These are phyloP conservation scores for Gossypium arboreum DNA, from an alignment of 345 rosid genomes.

Conservation along the genomic window DNA sequence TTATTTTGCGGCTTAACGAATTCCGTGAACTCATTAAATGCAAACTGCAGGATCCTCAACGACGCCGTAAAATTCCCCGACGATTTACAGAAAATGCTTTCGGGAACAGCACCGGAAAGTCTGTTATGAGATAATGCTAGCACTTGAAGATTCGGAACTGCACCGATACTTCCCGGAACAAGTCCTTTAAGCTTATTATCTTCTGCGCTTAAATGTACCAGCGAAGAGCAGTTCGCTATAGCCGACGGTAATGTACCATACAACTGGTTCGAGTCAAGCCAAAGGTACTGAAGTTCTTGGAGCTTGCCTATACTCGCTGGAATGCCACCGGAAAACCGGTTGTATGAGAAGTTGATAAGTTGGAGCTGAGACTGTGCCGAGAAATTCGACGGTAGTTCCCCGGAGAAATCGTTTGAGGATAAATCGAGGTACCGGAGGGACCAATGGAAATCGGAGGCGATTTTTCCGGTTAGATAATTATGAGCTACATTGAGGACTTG, in stretches of 20 bases:
- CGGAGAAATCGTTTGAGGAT: slow-evolving; percentile 61
- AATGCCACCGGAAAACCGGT: slow-evolving; percentile 51
- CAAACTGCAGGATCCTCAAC: slow-evolving; percentile 48
- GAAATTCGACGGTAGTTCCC: slow-evolving; percentile 56
- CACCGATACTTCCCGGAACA: slow-evolving; percentile 60
- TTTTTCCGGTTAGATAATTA: slow-evolving; percentile 57
- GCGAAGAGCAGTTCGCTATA: slow-evolving; percentile 68
- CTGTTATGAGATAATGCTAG: slow-evolving; percentile 60
- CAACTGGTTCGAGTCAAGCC: slow-evolving; percentile 60
- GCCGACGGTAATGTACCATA: slow-evolving; percentile 81
- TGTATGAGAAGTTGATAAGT: slow-evolving; percentile 62
- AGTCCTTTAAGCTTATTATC: slow-evolving; percentile 58
- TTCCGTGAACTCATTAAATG: slow-evolving; percentile 80
- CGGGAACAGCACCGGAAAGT: slow-evolving; percentile 52
- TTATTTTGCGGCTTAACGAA: slow-evolving; percentile 49
- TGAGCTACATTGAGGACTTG: slow-evolving; percentile 67
- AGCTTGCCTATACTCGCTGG: slow-evolving; percentile 58
- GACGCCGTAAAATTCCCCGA: slow-evolving; percentile 35
- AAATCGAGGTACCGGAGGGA: slow-evolving; percentile 58
- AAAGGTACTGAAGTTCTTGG: slow-evolving; percentile 51
- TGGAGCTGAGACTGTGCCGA: slow-evolving; percentile 52
- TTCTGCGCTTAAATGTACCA: slow-evolving; percentile 62
- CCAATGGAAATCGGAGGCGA: slow-evolving; percentile 33
- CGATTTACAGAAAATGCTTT: slow-evolving; percentile 39
- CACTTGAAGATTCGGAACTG: slow-evolving; percentile 48